Evolutionary conservation across 1,284 basidiomycete genomes (phyloP).

Genomic region (Fistulinella staudtii): DNA sequence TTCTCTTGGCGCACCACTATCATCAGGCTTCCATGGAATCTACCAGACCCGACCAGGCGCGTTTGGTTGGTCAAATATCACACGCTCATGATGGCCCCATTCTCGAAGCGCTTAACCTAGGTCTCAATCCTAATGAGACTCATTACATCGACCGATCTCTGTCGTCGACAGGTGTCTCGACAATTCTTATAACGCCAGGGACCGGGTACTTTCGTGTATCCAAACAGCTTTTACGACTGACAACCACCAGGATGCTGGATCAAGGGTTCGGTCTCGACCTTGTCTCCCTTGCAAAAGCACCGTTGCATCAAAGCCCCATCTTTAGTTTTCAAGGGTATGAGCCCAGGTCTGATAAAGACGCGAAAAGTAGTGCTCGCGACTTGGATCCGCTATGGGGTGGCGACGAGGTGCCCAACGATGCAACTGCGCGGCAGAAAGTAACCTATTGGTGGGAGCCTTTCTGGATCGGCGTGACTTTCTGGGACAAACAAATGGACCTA

Average conservation of each 20-base stretch:
- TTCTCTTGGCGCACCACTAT: constrained; percentile 82
- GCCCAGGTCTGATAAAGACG: constrained; percentile 44
- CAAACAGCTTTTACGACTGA: constrained; percentile 86
- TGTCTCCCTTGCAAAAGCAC: constrained; percentile 88
- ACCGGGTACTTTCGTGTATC: constrained; percentile 93
- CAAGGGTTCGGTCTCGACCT: constrained; percentile 91
- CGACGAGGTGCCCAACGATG: constrained; percentile 43
- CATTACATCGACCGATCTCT: constrained; percentile 96
- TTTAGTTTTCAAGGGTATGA: constrained; percentile 74
- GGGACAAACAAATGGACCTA: constrained; percentile 82
- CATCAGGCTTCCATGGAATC: constrained; percentile 57
- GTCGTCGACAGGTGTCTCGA: constrained; percentile 85
- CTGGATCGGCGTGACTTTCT: constrained; percentile 77
- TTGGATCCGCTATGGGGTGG: constrained; percentile 83
- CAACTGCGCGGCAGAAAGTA: constrained; percentile 40
- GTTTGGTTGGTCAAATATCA: constrained; percentile 74
- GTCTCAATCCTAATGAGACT: constrained; percentile 89
- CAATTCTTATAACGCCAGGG: constrained; percentile 89
- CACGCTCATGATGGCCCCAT: constrained; percentile 94
- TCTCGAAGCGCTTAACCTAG: constrained; percentile 91
- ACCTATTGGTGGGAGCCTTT: constrained; percentile 86
- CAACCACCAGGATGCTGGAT: constrained; percentile 93
- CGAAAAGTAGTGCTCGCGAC: constrained; percentile 47
- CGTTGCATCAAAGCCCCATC: constrained; percentile 87
- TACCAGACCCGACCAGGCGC: constrained; percentile 51